Conservation (phyloP, 1,139 yeast species). For the Saccharomyces hybrid region DNA sequence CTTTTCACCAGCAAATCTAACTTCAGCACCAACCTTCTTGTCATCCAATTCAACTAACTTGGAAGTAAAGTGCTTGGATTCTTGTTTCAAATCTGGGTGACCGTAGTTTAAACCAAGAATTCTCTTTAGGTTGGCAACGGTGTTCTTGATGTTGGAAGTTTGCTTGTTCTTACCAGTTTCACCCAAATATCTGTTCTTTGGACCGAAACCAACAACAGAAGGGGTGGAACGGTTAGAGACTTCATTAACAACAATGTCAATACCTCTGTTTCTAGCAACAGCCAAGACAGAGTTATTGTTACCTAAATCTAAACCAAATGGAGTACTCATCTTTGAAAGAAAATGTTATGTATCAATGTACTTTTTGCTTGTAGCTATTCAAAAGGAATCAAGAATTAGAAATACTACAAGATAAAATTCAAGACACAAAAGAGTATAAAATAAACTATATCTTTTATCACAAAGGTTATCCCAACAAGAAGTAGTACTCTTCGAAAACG, state of each 20-base stretch:
- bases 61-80: constrained; percentile 62
- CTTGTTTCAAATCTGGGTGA: constrained; percentile 74
- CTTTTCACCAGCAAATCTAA: constrained; percentile 72
- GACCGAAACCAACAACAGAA: constrained; percentile 85
- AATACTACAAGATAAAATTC: neutral
- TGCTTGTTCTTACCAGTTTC: constrained; percentile 94
- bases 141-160: constrained; percentile 89
- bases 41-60: constrained; percentile 60
- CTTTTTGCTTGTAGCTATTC: neutral
- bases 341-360: neutral
- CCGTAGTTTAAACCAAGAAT: constrained; percentile 66
- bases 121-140: constrained; percentile 89
- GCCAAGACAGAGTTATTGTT: constrained; percentile 88
- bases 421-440: neutral
- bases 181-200: constrained; percentile 81
- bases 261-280: constrained; percentile 96
- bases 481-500: neutral
- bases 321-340: constrained; percentile 54
- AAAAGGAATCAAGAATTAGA: neutral
- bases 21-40: constrained; percentile 76
- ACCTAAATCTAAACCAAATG: constrained; percentile 98
- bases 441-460: neutral
- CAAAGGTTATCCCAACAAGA: neutral
- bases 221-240: constrained; percentile 97
- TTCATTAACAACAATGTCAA: constrained; percentile 94